Evolutionary conservation across 2,329 filamentous ascomycete genomes (phyloP).

Genomic region (Alternaria brassicae): DNA sequence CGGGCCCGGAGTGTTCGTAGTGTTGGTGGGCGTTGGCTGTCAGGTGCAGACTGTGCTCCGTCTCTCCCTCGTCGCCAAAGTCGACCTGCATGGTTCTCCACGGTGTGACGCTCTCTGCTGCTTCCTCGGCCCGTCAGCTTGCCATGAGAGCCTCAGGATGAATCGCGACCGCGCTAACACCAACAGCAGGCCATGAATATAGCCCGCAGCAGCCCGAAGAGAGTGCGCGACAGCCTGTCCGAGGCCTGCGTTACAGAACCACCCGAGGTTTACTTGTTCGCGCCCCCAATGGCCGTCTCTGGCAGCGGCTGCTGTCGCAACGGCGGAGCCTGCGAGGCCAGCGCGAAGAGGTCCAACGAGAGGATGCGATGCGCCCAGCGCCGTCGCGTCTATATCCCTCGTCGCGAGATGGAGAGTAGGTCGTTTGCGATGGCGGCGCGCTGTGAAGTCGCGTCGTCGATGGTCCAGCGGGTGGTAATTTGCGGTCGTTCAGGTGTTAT

Average conservation of each 20-base stretch:
- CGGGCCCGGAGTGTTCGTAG: conserved; percentile 43
- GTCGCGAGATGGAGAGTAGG: conserved; percentile 8
- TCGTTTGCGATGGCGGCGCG: conserved; percentile 17
- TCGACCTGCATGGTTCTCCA: conserved; percentile 49
- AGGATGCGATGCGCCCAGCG: conserved; percentile 41
- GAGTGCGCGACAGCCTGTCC: conserved; percentile 16
- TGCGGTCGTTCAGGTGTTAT: conserved; percentile 32
- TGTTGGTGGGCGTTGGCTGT: conserved; percentile 39
- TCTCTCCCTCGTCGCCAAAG: conserved; percentile 43
- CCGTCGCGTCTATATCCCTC: conserved; percentile 20
- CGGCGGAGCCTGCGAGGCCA: conserved; percentile 23
- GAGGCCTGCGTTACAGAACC: background rate
- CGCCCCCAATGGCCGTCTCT: background rate
- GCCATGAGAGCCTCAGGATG: conserved; percentile 37
- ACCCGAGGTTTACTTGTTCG: background rate
- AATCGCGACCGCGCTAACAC: conserved; percentile 31
- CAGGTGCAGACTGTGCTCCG: conserved; percentile 44
- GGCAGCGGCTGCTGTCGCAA: conserved; percentile 21
- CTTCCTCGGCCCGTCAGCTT: conserved; percentile 36
- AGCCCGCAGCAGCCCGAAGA: conserved; percentile 17
- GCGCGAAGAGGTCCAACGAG: conserved; percentile 30
- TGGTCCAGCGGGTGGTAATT: conserved; percentile 34
- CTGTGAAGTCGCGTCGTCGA: conserved; percentile 22
- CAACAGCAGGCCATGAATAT: conserved; percentile 29
- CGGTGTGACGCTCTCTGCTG: conserved; percentile 31